Evolutionary conservation across 257 asterid genomes (phyloP).

Genomic region (Verbena officinalis): DNA sequence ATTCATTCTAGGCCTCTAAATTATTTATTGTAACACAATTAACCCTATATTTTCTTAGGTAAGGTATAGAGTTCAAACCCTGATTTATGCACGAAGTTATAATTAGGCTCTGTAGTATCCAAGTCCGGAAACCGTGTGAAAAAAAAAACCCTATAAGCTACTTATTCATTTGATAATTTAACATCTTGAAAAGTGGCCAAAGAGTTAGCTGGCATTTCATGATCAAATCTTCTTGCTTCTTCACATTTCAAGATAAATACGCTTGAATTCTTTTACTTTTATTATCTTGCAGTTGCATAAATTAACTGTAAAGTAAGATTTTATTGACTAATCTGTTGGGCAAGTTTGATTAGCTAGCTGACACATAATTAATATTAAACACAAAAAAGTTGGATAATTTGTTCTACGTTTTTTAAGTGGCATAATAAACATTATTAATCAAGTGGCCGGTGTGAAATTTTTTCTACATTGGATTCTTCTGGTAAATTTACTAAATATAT

Average conservation of each 20-base stretch:
- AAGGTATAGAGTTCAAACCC: no score
- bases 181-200: not conserved
- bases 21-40: no score
- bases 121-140: no score
- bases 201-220: conserved; percentile 36
- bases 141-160: no score
- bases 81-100: no score
- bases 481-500: not conserved
- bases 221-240: conserved; percentile 23
- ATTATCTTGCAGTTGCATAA: conserved; percentile 12
- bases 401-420: not conserved
- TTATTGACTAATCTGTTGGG: not conserved
- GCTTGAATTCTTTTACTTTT: not conserved
- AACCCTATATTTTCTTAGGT: no score
- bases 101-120: no score
- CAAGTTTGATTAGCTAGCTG: conserved; percentile 6
- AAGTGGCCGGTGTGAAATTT: conserved; percentile 30
- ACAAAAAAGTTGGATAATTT: conserved; percentile 5
- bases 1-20: no score
- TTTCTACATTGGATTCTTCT: conserved; percentile 50
- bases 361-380: conserved; percentile 11
- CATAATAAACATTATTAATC: not conserved
- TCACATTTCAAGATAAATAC: conserved; percentile 22
- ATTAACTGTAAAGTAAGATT: not conserved
- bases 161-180: no score